Evolutionary conservation across 139 green algal species (phyloP).

Genomic region (Mesotaenium endlicherianum): DNA sequence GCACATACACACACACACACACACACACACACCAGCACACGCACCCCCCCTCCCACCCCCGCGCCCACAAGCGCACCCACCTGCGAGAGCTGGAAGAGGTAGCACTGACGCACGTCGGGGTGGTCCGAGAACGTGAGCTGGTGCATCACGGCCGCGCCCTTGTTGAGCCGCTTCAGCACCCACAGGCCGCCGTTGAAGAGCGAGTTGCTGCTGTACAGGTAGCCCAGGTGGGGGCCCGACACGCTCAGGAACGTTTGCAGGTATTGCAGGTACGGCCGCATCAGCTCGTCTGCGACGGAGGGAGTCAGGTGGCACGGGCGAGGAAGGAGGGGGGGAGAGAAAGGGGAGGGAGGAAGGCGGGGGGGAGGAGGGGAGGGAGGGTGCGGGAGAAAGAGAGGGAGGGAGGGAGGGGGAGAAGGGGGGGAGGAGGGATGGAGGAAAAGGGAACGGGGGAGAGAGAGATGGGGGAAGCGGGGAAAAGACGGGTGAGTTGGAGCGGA

Average conservation of each 20-base stretch:
- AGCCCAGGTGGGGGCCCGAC: constrained; percentile 68
- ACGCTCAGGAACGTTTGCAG: constrained; percentile 66
- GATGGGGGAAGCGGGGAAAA: too few species aligned
- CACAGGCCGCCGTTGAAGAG: constrained; percentile 62
- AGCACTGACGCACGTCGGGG: constrained; percentile 57
- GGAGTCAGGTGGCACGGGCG: too few species aligned
- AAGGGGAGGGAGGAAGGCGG: neutral
- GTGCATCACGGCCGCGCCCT: constrained; percentile 50
- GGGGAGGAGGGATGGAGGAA: neutral
- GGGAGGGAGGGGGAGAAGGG: neutral
- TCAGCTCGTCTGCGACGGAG: constrained; percentile 40
- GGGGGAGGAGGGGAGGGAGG: neutral
- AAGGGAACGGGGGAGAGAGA: too few species aligned
- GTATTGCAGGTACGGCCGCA: constrained; percentile 52
- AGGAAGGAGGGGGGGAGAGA: too few species aligned
- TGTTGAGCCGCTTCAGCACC: constrained; percentile 53
- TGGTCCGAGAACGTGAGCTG: constrained; percentile 69
- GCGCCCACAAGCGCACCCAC: neutral
- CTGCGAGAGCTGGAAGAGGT: constrained; percentile 62
- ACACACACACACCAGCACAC: neutral
- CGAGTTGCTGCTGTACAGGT: constrained; percentile 62
- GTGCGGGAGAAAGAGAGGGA: neutral
- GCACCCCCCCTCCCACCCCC: neutral
- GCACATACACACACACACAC: neutral
- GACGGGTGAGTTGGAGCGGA: too few species aligned